A percentile compares a stretch with the other conserved stretches of the same genome.
Evolutionary conservation across 257 asterid genomes (phyloP).

Genomic region (Fraxinus excelsior): DNA sequence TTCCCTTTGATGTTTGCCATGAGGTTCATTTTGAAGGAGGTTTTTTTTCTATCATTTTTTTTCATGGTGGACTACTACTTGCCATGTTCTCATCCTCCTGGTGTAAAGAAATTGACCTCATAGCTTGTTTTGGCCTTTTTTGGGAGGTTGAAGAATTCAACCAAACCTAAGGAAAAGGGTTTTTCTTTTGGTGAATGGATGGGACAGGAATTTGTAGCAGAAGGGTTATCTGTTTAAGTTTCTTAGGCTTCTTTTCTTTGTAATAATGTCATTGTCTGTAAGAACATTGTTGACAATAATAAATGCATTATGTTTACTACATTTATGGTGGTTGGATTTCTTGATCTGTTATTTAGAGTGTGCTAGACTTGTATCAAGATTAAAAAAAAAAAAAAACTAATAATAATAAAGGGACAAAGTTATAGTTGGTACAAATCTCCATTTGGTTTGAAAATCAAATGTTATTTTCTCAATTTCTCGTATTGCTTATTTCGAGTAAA

Average conservation of each 20-base stretch:
- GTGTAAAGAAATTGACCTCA: background rate
- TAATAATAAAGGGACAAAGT: background rate
- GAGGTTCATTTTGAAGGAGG: slow-evolving; percentile 43
- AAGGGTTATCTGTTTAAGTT: slow-evolving; percentile 1
- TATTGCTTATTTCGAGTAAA: too few species aligned
- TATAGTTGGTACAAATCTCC: background rate
- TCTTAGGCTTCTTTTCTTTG: slow-evolving; percentile 21
- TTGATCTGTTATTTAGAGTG: background rate
- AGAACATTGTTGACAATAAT: slow-evolving; percentile 3
- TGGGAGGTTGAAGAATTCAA: slow-evolving; percentile 6
- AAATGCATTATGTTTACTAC: background rate
- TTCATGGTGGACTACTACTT: background rate
- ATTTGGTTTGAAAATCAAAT: background rate
- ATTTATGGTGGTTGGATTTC: background rate
- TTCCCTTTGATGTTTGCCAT: slow-evolving; percentile 15
- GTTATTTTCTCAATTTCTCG: too few species aligned
- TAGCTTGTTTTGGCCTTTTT: slow-evolving; percentile 6
- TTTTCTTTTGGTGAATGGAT: slow-evolving; percentile 28
- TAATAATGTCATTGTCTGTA: slow-evolving; percentile 20
- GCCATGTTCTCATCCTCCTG: slow-evolving; percentile 6
- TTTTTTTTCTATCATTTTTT: background rate
- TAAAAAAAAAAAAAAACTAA: too few species aligned
- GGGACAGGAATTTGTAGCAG: slow-evolving; percentile 26
- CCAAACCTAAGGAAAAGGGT: slow-evolving; percentile 2
- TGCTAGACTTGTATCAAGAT: background rate